Evolutionary conservation across 2,329 filamentous ascomycete species (phyloP).

Genomic region (Alternaria longipes): DNA sequence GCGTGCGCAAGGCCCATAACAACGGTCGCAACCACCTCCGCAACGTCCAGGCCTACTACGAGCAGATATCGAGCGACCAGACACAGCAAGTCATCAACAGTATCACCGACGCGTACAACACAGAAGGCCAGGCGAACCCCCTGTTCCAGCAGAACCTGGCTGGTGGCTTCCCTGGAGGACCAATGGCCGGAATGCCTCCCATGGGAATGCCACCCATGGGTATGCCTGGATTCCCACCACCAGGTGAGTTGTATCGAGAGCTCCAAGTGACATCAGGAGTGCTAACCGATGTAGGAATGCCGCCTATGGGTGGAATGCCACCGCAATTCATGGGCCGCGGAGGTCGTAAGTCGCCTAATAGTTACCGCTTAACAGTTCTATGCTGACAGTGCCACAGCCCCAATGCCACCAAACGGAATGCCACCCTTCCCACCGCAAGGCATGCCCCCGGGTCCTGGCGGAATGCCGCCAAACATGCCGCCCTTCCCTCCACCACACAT

Average conservation of each 20-base stretch:
- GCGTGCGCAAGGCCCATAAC: conserved; percentile 98
- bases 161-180: conserved; percentile 56
- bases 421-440: conserved; percentile 43
- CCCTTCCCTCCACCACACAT: conserved; percentile 52
- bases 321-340: conserved; percentile 55
- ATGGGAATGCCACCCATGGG: conserved; percentile 36
- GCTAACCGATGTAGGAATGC: conserved; percentile 38
- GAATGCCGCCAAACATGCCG: conserved; percentile 46
- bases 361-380: neutral
- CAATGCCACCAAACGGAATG: conserved; percentile 44
- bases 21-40: conserved; percentile 94
- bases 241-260: conserved; percentile 20
- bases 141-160: conserved; percentile 68
- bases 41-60: conserved; percentile 98
- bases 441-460: conserved; percentile 47
- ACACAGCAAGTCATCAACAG: conserved; percentile 98
- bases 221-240: conserved; percentile 33
- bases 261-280: neutral
- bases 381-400: conserved; percentile 21
- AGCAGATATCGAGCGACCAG: conserved; percentile 98
- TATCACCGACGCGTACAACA: conserved; percentile 94
- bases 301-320: conserved; percentile 43
- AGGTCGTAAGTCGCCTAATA: conserved; percentile 42
- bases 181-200: conserved; percentile 31
- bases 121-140: conserved; percentile 90